Percentiles rank a stretch among this genome's conserved stretches.
Conservation (phyloP, 2,329 filamentous ascomycete genomes). For the Aspergillus latus region DNA sequence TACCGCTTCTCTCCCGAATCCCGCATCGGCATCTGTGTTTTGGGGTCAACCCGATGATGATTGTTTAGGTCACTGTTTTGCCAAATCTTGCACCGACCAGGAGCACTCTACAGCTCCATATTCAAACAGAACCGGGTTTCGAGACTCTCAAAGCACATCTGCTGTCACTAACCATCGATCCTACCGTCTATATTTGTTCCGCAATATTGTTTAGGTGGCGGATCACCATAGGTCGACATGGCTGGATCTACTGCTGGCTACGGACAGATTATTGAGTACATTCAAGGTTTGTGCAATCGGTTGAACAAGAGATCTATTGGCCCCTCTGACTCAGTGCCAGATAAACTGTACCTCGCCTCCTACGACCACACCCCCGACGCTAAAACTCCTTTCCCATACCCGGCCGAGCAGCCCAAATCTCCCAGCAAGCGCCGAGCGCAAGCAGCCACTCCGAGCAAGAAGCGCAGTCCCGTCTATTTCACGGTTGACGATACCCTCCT, state of each 20-base stretch:
- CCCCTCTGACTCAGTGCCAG: slow-evolving; percentile 48
- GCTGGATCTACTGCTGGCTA: slow-evolving; percentile 60
- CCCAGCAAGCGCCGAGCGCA: slow-evolving; percentile 72
- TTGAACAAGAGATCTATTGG: neutral
- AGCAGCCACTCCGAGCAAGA: slow-evolving; percentile 53
- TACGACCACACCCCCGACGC: slow-evolving; percentile 79
- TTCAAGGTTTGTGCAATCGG: slow-evolving; percentile 68
- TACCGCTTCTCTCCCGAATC: slow-evolving; percentile 13
- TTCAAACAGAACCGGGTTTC: slow-evolving; percentile 5
- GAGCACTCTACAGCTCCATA: slow-evolving; percentile 17
- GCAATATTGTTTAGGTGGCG: slow-evolving; percentile 15
- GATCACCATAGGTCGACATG: slow-evolving; percentile 39
- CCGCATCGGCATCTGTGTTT: slow-evolving; percentile 10
- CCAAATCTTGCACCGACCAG: slow-evolving; percentile 9
- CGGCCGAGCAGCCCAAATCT: slow-evolving; percentile 58
- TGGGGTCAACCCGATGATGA: slow-evolving; percentile 29
- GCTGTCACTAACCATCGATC: neutral
- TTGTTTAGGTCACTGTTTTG: slow-evolving; percentile 24
- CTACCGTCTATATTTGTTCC: slow-evolving; percentile 14
- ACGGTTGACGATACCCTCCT: slow-evolving; percentile 87
- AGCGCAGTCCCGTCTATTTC: slow-evolving; percentile 79
- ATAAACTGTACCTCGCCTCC: slow-evolving; percentile 91
- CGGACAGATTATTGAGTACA: slow-evolving; percentile 93
- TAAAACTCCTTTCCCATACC: slow-evolving; percentile 84
- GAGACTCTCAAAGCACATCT: neutral